Evolutionary conservation across 371 early-diverging fungal genomes (phyloP), one percentile per base, ranked within the genome.

Genomic region (Vairimorpha necatrix): DNA sequence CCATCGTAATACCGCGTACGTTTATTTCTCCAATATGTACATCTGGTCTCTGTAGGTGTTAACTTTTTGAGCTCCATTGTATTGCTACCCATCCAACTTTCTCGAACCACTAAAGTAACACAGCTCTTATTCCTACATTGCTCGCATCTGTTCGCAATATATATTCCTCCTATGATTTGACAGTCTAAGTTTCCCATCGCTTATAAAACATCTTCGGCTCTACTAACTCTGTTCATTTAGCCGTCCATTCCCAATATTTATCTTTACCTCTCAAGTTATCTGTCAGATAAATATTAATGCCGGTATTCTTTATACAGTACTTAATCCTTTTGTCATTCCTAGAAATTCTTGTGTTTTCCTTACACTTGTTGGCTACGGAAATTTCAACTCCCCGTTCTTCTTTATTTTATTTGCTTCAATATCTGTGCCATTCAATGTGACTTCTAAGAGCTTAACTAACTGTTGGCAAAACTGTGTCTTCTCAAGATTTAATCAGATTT

Each of bases 81-180:
- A 78, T 67, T 67, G 67, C 14, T 16, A 73, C 1, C 33, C 32
- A 4, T n/a, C 47, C 24, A 6, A 34, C 68, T 18, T 38, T 13
- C 63, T 72, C 36, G 34, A 53, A 56, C 73, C 69, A 32, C 36
- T 80, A n/a, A n/a, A 78, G n/a, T 26, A 80, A 48, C 0, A 78
- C 38, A 4, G 65, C 69, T 14, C 77, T 78, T 3, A 78, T 56
- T 65, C 72, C 79, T 13, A 22, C 18, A 70, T 75, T 42, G 1
- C 61, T 53, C 18, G 81, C 81, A 75, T 78, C 81, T 16, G 78
- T 78, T 39, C 2, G 26, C 33, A 80, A 38, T 50, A 65, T 78
- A 60, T 62, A 77, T 22, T 18, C 26, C 9, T 68, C 16, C 14
- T 66, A 33, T 34, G 34, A 62, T 54, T 18, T 48, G 47, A 2